Evolutionary conservation across 2,329 filamentous ascomycete genomes (phyloP), one percentile per base, ranked within the genome.

Genomic region (Aureobasidium leucospermi): DNA sequence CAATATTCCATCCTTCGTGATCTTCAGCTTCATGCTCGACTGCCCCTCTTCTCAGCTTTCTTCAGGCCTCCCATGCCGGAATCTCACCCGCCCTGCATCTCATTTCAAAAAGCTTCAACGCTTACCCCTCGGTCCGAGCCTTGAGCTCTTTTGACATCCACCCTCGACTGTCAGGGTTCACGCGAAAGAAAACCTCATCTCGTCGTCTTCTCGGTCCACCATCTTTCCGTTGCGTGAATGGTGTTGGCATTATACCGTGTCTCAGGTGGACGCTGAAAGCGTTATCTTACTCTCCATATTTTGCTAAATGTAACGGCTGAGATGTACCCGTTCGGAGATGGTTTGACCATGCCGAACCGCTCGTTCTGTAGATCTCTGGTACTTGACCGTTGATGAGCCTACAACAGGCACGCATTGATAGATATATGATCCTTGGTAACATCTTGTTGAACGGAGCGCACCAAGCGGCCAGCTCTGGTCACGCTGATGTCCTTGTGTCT

Each of bases 91-190:
- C 19, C 52, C 28, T 55, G 51, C 52, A 45, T 46, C 41, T 56
- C 52, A 56, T 56, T 38, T 56, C 52, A 29, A 11, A 46, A 56
- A 56, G 52, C 52, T 56, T 56, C 52, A 46, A 56, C 52, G 41
- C 41, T 46, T 56, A 28, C 41, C 52, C 28, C 45, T 43, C 52
- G 52, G 52, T 56, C 52, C 52, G 52, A 46, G 52, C 52, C 52
- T 56, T 56, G 52, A 55, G 49, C 38, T 29, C 16, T n/a, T 51
- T 15, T 29, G 39, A 43, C 28, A 55, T 15, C 10, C n/a, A 19
- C 4, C 11, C 11, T 19, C 34, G 9, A 23, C 19, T 23, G 19
- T 15, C 38, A 55, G 10, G 8, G 1, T 43, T 55, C 9, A 19
- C 36, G 4, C 15, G 9, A 38, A n/a, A 19, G 10, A 11, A 16